phyloP scores from a whole-genome alignment of 441 rosid species.

The Raphanus hybrid region DNA sequence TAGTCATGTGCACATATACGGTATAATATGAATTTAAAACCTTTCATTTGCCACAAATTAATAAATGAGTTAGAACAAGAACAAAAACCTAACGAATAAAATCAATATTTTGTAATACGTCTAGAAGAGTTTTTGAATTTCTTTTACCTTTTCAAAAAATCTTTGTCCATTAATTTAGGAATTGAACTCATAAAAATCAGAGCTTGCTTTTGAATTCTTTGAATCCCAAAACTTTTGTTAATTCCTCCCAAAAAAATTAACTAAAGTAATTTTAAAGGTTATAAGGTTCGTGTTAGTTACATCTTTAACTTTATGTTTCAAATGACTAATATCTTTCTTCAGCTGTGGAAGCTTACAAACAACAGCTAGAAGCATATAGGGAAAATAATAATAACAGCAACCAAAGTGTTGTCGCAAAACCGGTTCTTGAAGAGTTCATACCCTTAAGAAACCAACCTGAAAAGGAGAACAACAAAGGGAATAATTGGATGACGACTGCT shows the following conservation, averaged over 20 bases:
- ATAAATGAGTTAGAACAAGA: not conserved
- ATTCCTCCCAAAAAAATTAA: constrained; percentile 41
- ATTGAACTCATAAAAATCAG: constrained; percentile 63
- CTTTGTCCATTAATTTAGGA: constrained; percentile 39
- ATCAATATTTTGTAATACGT: constrained; percentile 3
- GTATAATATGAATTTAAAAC: not conserved
- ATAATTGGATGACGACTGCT: constrained; percentile 91
- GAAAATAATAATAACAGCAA: constrained; percentile 44
- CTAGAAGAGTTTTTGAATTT: constrained; percentile 28
- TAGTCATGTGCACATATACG: too few relatives aligned
- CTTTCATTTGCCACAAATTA: not conserved
- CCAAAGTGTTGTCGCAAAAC: constrained; percentile 54
- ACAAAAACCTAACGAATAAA: constrained; percentile 10
- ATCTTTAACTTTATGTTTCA: constrained; percentile 20
- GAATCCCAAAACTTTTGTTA: constrained; percentile 36
- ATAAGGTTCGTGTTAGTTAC: constrained; percentile 29
- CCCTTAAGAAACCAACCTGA: constrained; percentile 75
- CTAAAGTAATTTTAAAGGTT: constrained; percentile 35
- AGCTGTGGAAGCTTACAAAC: constrained; percentile 92
- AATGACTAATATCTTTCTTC: constrained; percentile 19
- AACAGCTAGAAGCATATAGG: constrained; percentile 70
- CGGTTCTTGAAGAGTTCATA: constrained; percentile 94
- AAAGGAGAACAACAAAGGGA: constrained; percentile 53
- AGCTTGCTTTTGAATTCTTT: constrained; percentile 54
- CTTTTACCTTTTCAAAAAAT: constrained; percentile 26